A percentile compares a stretch with the other conserved stretches of the same genome.
These are phyloP conservation scores for Cordyceps pruinosa DNA, from an alignment of 2,329 filamentous ascomycete species.

Conservation along the genomic window DNA sequence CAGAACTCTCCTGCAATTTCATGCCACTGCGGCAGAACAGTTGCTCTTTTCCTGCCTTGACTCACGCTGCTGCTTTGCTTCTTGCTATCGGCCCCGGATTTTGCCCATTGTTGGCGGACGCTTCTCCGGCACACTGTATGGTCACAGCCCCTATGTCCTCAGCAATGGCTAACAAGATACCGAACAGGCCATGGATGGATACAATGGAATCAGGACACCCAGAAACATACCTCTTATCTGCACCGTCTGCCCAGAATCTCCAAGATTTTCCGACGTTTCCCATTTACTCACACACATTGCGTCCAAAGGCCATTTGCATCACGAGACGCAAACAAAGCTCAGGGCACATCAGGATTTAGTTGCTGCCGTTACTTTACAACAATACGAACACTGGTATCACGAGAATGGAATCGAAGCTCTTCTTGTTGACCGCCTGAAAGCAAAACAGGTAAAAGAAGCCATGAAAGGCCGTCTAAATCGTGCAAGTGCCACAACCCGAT, in stretches of 20 bases:
- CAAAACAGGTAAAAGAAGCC: conserved; percentile 63
- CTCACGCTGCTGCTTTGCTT: conserved; percentile 11
- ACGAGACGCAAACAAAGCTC: conserved; percentile 76
- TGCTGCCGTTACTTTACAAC: conserved; percentile 55
- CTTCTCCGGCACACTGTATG: conserved; percentile 2
- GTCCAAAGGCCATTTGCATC: conserved; percentile 85
- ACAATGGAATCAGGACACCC: conserved; percentile 13
- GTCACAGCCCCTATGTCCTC: not conserved
- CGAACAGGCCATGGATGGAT: conserved; percentile 30
- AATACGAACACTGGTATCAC: conserved; percentile 74
- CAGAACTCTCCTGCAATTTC: conserved; percentile 15
- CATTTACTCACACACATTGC: conserved; percentile 88
- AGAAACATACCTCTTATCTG: conserved; percentile 63
- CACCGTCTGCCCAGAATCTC: conserved; percentile 73
- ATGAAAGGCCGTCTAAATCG: conserved; percentile 43
- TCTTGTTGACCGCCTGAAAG: conserved; percentile 68
- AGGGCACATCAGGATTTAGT: conserved; percentile 58
- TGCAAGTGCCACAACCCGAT: conserved; percentile 20
- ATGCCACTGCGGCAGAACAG: not conserved
- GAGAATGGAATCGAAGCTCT: conserved; percentile 63
- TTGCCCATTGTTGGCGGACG: not conserved
- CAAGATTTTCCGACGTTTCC: conserved; percentile 81
- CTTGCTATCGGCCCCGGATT: conserved; percentile 12
- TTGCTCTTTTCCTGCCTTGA: conserved; percentile 23
- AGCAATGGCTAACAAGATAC: conserved; percentile 3